Base-by-base conservation (phyloP, 2,329 filamentous ascomycete species). In the Xylaria arbuscula region DNA sequence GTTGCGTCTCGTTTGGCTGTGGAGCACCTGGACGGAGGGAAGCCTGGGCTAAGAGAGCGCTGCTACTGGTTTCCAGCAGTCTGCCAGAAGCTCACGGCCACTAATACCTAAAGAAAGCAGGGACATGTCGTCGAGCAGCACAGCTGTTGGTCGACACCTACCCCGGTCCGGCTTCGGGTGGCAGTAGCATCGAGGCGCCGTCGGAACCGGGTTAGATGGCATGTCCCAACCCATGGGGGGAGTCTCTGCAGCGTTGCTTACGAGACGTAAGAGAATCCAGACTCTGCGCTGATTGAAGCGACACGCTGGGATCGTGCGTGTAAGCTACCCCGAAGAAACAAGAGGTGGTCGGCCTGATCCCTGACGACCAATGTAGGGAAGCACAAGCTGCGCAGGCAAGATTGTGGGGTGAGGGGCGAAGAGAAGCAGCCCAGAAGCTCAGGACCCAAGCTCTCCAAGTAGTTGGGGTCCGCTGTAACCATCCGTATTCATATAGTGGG, bases 171-270 rank as follows among this genome's bases (percentile, higher is more conserved):
- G 68, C 62, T 62, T 70, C 53, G 62, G 61, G 60, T 64, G 34
- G 55, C 28, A 59, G 67, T 64, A 47, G 64, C 53, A 66, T 54
- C 38, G 42, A 53, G 60, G 51, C 69, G 57, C 57, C 66, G 56
- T 69, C 63, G 67, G 69, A 69, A 64, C 63, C 63, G 55, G 62
- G 48, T 57, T 40, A 32, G 48, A 59, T 38, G 50, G 54, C 47
- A 34, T 57, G 42, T 40, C 54, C 62, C 22, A 56, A 51, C 36
- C 57, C 45, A 24, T 63, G 58, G 55, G 45, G 66, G 38, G 36
- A 47, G 38, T 55, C 19, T 51, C 36, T 54, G 55, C 50, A 55
- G 24, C 15, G 22, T 28, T 51, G 55, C 48, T 57, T 62, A 15
- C 56, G 59, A 62, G 60, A 66, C 67, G 56, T 64, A 62, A 64